Percentiles rank a stretch among this genome's conserved stretches.
Evolutionary conservation across 768 basidiomycete species (phyloP).

Genomic region (Asterophora parasitica): DNA sequence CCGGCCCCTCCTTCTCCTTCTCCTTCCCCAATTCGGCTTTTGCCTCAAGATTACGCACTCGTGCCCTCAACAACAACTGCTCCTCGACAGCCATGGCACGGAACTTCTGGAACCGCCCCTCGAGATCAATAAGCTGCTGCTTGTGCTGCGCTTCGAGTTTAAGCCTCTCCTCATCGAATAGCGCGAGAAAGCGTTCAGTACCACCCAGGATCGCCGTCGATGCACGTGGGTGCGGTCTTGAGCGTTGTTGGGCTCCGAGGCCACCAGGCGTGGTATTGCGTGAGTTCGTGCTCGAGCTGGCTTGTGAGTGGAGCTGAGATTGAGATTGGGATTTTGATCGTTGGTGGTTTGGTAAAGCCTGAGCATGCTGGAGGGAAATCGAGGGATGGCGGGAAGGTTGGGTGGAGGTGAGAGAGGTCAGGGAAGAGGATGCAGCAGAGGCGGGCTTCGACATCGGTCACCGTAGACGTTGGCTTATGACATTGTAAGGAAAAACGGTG

Average conservation of each 20-base stretch:
- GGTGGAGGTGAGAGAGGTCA: too few species aligned
- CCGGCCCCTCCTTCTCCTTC: neutral
- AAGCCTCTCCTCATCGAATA: constrained; percentile 4
- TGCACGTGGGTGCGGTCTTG: neutral
- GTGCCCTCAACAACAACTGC: constrained; percentile 3
- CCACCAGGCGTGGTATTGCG: neutral
- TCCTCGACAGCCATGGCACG: neutral
- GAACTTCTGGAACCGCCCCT: constrained; percentile 6
- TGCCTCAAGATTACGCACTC: constrained; percentile 9
- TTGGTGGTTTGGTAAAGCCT: neutral
- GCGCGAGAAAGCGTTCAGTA: constrained; percentile 7
- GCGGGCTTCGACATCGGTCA: neutral
- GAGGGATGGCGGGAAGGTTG: neutral
- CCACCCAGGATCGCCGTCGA: constrained; percentile 5
- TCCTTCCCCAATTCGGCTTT: neutral
- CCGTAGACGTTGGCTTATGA: neutral
- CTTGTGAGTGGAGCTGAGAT: neutral
- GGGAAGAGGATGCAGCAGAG: too few species aligned
- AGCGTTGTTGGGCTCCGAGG: neutral
- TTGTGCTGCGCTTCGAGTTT: constrained; percentile 4
- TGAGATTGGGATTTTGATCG: neutral
- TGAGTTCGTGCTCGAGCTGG: neutral
- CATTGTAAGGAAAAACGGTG: neutral
- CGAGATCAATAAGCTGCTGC: constrained; percentile 2
- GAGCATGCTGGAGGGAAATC: neutral